Evolutionary conservation across 2,329 filamentous ascomycete genomes (phyloP), one percentile per base, ranked within the genome.

Genomic region (Aspergillus sp.): DNA sequence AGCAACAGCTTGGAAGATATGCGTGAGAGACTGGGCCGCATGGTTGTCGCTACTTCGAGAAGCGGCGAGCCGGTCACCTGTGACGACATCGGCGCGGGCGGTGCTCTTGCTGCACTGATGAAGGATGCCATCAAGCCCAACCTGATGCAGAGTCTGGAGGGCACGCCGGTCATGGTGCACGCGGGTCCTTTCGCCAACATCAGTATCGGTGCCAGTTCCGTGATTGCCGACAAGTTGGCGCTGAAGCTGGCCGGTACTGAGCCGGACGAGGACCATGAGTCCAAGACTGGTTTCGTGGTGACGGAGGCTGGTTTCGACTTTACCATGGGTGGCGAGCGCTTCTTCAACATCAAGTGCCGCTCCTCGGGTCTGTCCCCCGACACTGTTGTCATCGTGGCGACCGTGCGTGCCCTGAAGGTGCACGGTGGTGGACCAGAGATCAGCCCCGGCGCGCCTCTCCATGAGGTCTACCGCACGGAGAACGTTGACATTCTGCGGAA

Each of bases 281-380:
- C 86, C 62, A 93, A 94, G 80, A 84, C 89, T 25, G 94, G 94
- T 9, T 97, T 94, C 65, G 93, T 97, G 19, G 87, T 99, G 34
- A 99, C 94, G 1, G 94, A 99, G 74, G 93, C 94, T 49, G 94
- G 94, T 9, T 99, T 99, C 73, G 94, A 99, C 75, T 99, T 99
- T 77, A 97, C 94, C 65, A 99, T 99, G 94, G 94, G 94, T 59
- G 94, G 94, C 58, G 94, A 99, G 81, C 88, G 94, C 48, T 99
- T 99, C 82, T 97, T 99, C 85, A 97, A 99, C 80, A 97, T 99
- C 81, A 99, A 99, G 82, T 97, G 94, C 78, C 88, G 94, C 55
- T 89, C 91, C 9, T 97, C 93, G 5, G 93, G 93, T 20, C 86
- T 99, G 43, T 85, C 91, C 2, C 94, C 94, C 2, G 94, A 99